Conservation (phyloP, 306 rosid genomes). For the Lablab purpureus region DNA sequence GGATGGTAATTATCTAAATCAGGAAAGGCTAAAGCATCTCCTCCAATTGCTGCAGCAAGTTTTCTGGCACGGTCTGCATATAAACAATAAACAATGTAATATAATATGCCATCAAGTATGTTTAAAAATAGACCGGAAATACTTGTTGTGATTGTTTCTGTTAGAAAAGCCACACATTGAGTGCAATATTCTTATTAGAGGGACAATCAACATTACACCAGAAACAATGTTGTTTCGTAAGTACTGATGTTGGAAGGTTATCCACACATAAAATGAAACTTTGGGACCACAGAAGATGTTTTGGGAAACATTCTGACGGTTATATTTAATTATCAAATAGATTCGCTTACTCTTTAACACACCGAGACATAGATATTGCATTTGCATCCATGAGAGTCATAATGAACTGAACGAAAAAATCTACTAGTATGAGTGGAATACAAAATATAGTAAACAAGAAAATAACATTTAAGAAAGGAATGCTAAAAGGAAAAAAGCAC, state of each 20-base stretch:
- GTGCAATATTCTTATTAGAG: constrained; percentile 22
- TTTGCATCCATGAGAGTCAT: constrained; percentile 4
- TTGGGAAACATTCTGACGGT: constrained; percentile 6
- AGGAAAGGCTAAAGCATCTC: constrained; percentile 79
- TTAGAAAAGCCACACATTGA: constrained; percentile 31
- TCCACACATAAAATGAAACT: not conserved
- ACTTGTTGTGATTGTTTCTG: constrained; percentile 15
- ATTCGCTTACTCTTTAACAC: not conserved
- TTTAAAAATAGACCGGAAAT: constrained; percentile 13
- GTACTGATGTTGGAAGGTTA: constrained; percentile 5
- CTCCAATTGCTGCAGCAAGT: constrained; percentile 81
- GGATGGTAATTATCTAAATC: constrained; percentile 78
- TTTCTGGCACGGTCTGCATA: constrained; percentile 81
- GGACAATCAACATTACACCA: constrained; percentile 27
- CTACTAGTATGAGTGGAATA: constrained; percentile 7
- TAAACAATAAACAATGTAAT: constrained; percentile 28
- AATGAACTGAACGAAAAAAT: constrained; percentile 28
- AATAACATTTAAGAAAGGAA: constrained; percentile 2
- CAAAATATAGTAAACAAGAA: constrained; percentile 8
- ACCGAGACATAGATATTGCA: not conserved
- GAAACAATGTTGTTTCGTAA: too few species aligned
- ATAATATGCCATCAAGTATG: constrained; percentile 35
- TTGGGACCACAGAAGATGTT: not conserved
- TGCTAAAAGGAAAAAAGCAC: constrained; percentile 13
- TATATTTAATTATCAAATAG: not conserved